Evolutionary conservation across 306 rosid species (phyloP).

Genomic region (Astragalus glycyphyllos): DNA sequence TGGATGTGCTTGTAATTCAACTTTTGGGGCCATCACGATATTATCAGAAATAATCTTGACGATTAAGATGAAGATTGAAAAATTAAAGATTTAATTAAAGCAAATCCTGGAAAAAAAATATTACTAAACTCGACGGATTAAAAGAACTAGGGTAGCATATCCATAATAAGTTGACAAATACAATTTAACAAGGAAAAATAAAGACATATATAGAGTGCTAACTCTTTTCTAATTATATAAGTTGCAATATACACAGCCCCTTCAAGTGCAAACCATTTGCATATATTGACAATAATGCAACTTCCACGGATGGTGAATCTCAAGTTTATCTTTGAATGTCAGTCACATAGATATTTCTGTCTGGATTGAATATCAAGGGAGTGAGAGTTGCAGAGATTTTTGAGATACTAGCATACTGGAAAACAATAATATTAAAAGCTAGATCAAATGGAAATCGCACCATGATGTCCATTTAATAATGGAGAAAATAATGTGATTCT

Average conservation of each 20-base stretch:
- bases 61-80: conserved; percentile 2
- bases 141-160: not conserved
- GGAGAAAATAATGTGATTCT: not conserved
- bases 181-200: no score
- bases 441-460: not conserved
- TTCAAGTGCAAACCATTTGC: not conserved
- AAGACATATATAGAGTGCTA: not conserved
- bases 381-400: not conserved
- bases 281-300: not conserved
- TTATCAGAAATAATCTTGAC: conserved; percentile 16
- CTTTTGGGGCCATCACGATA: conserved; percentile 1
- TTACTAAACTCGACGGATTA: conserved; percentile 6
- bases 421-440: conserved; percentile 12
- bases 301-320: conserved; percentile 10
- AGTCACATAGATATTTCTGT: conserved; percentile 4
- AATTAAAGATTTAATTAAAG: not conserved
- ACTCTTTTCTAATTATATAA: conserved; percentile 2
- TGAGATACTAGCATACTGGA: not conserved
- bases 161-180: not conserved
- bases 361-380: conserved; percentile 19
- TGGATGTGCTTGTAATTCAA: conserved; percentile 13
- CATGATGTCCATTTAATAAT: not conserved
- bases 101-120: conserved; percentile 16
- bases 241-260: not conserved
- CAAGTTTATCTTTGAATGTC: not conserved